Base-by-base conservation (phyloP, 1,139 yeast genomes). In the Citeromyces hawaiiensis region DNA sequence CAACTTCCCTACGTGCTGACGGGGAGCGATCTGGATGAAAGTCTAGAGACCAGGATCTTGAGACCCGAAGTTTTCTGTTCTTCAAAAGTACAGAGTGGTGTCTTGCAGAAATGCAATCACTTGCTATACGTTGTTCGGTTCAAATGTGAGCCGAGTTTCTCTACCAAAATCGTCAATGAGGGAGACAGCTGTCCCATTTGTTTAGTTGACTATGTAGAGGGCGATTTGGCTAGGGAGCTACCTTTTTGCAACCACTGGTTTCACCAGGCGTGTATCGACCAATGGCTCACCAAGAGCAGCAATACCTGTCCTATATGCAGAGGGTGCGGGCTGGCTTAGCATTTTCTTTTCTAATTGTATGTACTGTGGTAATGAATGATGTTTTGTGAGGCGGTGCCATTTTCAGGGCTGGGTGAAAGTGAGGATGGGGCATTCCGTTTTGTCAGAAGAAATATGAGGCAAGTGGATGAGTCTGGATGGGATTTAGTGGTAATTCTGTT, bases 231-330 rank as follows among this genome's bases (percentile, higher is more conserved):
- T 36, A 60, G 81, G 35, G 52, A 55, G 40, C 55, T 75, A 35
- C 42, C 49, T 14, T 45, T 50, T 6, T 74, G 81, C 48, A 51
- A 55, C 4, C 81, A 74, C 48, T 46, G 56, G 25, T 74, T 70
- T 53, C 81, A 75, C 52, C 53, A 53, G 36, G 65, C 57, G 2
- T 74, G 81, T 49, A 65, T 74, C 39, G 81, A 74, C 47, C 65
- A 66, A 43, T 74, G 81, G 81, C 57, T 74, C 9, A 49, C 64
- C 21, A 64, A 65, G 13, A 72, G 76, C 19, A 65, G 72, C 43
- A 74, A 74, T 48, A 64, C 68, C 11, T 74, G 81, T 50, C 82
- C 82, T 3, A 53, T 73, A 38, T 74, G 81, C 47, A 59, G 80
- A 25, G 58, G 63, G 3, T 60, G 60, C 42, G 75, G 72, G 10